A percentile compares a stretch with the other conserved stretches of the same genome.
phyloP scores from a whole-genome alignment of 345 rosid species.

The Geranium brycei region DNA sequence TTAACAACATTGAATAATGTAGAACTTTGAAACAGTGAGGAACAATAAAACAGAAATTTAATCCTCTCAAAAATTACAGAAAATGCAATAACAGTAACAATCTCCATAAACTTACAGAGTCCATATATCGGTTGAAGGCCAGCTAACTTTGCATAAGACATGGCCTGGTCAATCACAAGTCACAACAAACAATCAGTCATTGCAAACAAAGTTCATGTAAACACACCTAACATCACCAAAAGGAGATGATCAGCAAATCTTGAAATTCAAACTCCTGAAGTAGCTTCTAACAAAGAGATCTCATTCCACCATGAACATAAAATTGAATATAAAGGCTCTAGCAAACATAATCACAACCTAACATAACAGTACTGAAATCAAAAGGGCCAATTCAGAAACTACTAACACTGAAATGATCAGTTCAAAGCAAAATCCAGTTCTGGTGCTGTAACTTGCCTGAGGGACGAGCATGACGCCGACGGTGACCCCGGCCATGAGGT shows the following conservation, averaged over 20 bases:
- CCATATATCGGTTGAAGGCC: conserved; percentile 91
- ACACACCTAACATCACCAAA: not conserved
- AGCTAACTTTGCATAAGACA: conserved; percentile 97
- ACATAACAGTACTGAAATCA: not conserved
- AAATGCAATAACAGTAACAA: not conserved
- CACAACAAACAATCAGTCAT: conserved; percentile 18
- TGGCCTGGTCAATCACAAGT: conserved; percentile 63
- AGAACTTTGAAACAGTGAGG: not conserved
- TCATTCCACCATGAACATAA: not conserved
- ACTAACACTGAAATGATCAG: not conserved
- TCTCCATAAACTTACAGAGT: conserved; percentile 52
- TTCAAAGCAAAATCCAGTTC: not conserved
- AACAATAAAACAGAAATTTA: too few species aligned
- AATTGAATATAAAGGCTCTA: too few species aligned
- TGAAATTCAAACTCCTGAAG: not conserved
- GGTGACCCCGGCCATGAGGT: conserved; percentile 90
- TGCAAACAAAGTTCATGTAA: conserved; percentile 1
- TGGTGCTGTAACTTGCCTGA: conserved; percentile 39
- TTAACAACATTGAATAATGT: not conserved
- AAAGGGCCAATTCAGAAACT: not conserved
- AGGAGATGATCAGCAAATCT: not conserved
- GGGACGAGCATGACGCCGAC: conserved; percentile 99
- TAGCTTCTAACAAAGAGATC: not conserved
- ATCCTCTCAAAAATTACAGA: not conserved
- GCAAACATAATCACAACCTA: too few species aligned